Base-by-base conservation (phyloP, 2,329 filamentous ascomycete genomes). In the Trichoderma guizhouense region DNA sequence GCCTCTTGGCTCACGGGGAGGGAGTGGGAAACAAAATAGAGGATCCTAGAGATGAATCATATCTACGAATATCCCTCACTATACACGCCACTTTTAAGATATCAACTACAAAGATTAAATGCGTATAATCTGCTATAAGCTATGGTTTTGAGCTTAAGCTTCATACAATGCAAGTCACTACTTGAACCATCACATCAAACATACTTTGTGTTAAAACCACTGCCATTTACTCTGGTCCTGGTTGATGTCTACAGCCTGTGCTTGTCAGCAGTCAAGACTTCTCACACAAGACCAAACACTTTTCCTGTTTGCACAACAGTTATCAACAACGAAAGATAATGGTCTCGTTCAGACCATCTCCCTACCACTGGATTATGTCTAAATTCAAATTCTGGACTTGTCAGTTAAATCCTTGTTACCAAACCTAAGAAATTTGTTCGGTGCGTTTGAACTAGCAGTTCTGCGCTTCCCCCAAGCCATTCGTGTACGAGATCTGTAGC, bases 191-290 rank as follows among this genome's bases (percentile, higher is more conserved):
- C 68, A 70, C 58, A n/a, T 43, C 18, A 39, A 26, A 53, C 66
- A 60, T 51, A 7, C 18, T 26, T 61, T 34, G 47, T 43, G 47
- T 43, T 32, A 55, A 9, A 53, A 57, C 43, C 43, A 63, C 68
- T 70, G 47, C 39, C 28, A 55, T 64, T 18, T 57, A 63, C 26
- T 57, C 34, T 64, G 71, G 36, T 30, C 47, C 61, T 36, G 21
- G 26, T 34, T 58, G n/a, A 53, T 32, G 51, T 53, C 58, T 72
- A 72, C 71, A 65, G 36, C 71, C 71, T 72, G 71, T 61, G 57
- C 65, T 53, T 64, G 71, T 72, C 71, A 72, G 71, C 71, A 69
- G 66, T 69, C 34, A 72, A 69, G 43, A 68, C 57, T 72, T 63
- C 65, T 72, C 61, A 69, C 58, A 64, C 64, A 67, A 67, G 36